Evolutionary conservation across 352 stramenopile species (phyloP).

Genomic region (Globisporangium heterothallicum): DNA sequence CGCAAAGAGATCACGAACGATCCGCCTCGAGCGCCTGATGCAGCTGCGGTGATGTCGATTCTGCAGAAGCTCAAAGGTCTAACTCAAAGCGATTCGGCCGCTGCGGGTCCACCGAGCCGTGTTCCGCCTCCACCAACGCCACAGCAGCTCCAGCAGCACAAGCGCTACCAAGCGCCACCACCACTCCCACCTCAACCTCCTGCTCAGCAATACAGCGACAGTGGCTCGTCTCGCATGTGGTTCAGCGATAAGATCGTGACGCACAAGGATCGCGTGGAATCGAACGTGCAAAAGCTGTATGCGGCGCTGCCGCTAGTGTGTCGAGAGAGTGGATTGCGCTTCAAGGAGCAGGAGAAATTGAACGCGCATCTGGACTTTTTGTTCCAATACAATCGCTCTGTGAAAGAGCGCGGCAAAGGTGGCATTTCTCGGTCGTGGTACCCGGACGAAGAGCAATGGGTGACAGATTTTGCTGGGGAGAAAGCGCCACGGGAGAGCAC

Average conservation of each 20-base stretch:
- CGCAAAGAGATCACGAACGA: conserved; percentile 55
- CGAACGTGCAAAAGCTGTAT: conserved; percentile 84
- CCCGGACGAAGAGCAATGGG: conserved; percentile 76
- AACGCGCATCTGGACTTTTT: conserved; percentile 82
- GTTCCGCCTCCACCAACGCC: conserved; percentile 5
- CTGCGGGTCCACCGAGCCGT: not conserved
- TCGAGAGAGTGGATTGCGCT: conserved; percentile 72
- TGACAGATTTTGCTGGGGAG: conserved; percentile 61
- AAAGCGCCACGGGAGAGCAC: conserved; percentile 59
- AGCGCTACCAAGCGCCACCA: not conserved
- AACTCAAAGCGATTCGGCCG: conserved; percentile 17
- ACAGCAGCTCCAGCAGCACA: conserved; percentile 10
- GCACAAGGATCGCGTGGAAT: conserved; percentile 82
- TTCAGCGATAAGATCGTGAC: conserved; percentile 79
- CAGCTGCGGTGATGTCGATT: conserved; percentile 81
- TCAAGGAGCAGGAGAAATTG: conserved; percentile 71
- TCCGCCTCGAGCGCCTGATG: conserved; percentile 41
- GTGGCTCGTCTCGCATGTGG: conserved; percentile 63
- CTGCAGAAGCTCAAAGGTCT: conserved; percentile 77
- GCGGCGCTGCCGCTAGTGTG: conserved; percentile 75
- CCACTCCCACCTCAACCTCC: conserved; percentile 5
- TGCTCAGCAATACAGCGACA: conserved; percentile 26
- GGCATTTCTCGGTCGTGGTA: conserved; percentile 82
- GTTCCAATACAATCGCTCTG: conserved; percentile 80
- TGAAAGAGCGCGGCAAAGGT: conserved; percentile 78